phyloP scores from a whole-genome alignment of 257 asterid genomes.

The Fraxinus cuspidata region DNA sequence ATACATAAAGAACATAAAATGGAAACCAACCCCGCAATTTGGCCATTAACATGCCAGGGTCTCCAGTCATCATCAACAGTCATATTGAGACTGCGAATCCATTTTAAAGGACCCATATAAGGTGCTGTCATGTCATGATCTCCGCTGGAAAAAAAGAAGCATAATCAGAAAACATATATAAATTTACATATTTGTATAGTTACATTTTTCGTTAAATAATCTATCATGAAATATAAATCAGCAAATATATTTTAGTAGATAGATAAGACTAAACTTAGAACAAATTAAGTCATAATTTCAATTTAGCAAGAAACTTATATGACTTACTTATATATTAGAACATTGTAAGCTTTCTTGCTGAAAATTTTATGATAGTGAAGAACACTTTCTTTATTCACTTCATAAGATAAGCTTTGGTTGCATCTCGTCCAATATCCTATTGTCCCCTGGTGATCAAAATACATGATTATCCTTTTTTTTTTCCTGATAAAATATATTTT shows the following conservation, averaged over 20 bases:
- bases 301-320: background rate
- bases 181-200: background rate
- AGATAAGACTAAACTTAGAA: background rate
- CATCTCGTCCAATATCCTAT: background rate
- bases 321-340: background rate
- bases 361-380: background rate
- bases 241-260: too few species aligned
- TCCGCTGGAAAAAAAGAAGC: slow-evolving; percentile 8
- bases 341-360: background rate
- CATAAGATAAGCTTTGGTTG: background rate
- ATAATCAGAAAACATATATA: background rate
- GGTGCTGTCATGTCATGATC: slow-evolving; percentile 29
- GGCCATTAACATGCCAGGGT: slow-evolving; percentile 40
- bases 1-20: background rate
- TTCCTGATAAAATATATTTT: background rate
- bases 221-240: background rate
- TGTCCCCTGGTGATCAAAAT: background rate
- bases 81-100: slow-evolving; percentile 23
- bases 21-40: slow-evolving; percentile 50
- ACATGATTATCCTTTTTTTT: background rate
- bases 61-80: slow-evolving; percentile 29
- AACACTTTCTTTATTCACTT: background rate
- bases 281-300: background rate
- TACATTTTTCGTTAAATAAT: background rate
- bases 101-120: slow-evolving; percentile 24